A percentile compares a stretch with the other conserved stretches of the same genome.
Evolutionary conservation across 139 green algal genomes (phyloP).

Genomic region (Ettlia oleoabundans): DNA sequence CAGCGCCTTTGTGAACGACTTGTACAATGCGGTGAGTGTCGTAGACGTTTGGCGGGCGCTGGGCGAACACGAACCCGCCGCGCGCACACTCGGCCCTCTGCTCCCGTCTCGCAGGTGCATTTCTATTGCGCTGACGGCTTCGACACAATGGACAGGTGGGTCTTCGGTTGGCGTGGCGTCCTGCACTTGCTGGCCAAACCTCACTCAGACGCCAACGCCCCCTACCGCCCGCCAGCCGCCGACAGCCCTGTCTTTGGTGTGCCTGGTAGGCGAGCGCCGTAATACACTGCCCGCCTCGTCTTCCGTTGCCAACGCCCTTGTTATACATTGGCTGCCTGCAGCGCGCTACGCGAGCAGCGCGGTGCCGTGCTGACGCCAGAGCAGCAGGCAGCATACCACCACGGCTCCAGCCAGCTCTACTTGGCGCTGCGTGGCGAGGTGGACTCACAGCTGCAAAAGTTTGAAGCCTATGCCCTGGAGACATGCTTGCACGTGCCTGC

Average conservation of each 20-base stretch:
- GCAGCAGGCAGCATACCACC: conserved; percentile 29
- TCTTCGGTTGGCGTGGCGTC: too few species aligned
- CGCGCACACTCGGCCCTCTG: too few species aligned
- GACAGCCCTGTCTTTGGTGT: too few species aligned
- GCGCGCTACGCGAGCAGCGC: conserved; percentile 19
- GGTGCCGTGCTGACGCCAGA: conserved; percentile 22
- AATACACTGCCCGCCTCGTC: neutral
- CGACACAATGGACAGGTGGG: conserved; percentile 36
- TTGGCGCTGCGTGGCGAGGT: conserved; percentile 20
- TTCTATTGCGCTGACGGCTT: conserved; percentile 37
- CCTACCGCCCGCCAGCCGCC: neutral
- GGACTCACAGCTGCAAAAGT: conserved; percentile 33
- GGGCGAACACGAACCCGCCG: too few species aligned
- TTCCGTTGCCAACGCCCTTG: neutral
- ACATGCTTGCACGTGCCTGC: conserved; percentile 47
- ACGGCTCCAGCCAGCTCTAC: conserved; percentile 42
- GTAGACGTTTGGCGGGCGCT: neutral
- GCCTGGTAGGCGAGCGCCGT: too few species aligned
- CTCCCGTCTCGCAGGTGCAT: conserved; percentile 5
- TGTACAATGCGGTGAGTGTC: conserved; percentile 45
- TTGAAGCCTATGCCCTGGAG: conserved; percentile 50
- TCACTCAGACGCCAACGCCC: neutral
- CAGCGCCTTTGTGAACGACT: conserved; percentile 40
- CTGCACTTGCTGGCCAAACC: too few species aligned
- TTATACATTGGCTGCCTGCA: neutral